Percentiles rank a stretch among this genome's conserved stretches.
phyloP scores from a whole-genome alignment of 179 eudicot genomes.

The Heliamphora pulchella region DNA sequence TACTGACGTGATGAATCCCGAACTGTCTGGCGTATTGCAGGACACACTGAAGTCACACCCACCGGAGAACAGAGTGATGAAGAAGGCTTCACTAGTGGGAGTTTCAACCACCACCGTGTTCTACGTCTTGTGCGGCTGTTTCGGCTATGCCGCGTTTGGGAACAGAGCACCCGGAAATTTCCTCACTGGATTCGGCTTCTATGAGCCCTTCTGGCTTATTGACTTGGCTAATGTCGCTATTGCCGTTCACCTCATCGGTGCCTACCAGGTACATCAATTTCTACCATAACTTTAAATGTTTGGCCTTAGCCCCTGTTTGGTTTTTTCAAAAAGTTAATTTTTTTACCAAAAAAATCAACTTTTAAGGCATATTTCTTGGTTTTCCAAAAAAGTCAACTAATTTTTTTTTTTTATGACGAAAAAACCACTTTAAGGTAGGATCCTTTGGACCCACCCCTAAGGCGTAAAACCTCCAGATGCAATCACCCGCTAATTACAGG shows the following conservation, averaged over 20 bases:
- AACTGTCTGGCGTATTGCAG: slow-evolving; percentile 19
- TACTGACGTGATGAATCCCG: too few species aligned
- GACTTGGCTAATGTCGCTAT: slow-evolving; percentile 35
- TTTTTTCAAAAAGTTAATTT: too few species aligned
- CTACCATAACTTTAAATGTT: too few species aligned
- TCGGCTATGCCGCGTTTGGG: slow-evolving; percentile 37
- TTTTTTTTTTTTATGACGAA: too few species aligned
- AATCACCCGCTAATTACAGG: too few species aligned
- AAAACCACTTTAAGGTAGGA: too few species aligned
- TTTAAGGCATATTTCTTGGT: too few species aligned
- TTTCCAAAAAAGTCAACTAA: too few species aligned
- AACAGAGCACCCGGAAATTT: slow-evolving; percentile 31
- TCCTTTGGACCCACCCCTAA: too few species aligned
- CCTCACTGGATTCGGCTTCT: slow-evolving; percentile 37
- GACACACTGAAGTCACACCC: slow-evolving; percentile 59
- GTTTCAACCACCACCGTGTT: slow-evolving; percentile 23
- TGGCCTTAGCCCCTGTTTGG: too few species aligned
- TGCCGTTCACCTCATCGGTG: slow-evolving; percentile 32
- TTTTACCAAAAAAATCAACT: too few species aligned
- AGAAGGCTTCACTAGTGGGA: slow-evolving; percentile 27
- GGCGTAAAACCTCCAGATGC: too few species aligned
- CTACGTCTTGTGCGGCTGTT: slow-evolving; percentile 27
- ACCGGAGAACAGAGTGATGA: slow-evolving; percentile 46
- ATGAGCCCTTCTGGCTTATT: slow-evolving; percentile 37
- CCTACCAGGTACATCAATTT: slow-evolving; percentile 25